A percentile compares a stretch with the other conserved stretches of the same genome.
phyloP scores from a whole-genome alignment of 75 land plant genomes.

The Pseudotsuga menziesii region DNA sequence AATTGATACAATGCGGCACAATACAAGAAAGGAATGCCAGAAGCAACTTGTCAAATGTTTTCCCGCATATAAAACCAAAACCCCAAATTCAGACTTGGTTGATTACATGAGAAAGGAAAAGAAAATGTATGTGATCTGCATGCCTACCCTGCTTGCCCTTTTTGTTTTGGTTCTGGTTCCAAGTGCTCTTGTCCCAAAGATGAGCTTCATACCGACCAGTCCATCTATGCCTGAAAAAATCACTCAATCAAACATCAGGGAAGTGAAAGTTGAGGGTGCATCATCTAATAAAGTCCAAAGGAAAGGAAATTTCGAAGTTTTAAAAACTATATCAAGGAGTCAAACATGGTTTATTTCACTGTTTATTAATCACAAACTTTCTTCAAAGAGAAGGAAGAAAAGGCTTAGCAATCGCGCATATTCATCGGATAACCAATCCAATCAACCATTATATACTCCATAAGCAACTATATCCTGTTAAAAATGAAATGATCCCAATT shows the following conservation, averaged over 20 bases:
- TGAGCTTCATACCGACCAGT: conserved; percentile 99
- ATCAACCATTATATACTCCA: too few relatives aligned
- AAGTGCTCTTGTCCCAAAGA: conserved; percentile 97
- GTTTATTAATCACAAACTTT: too few relatives aligned
- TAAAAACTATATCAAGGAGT: neutral
- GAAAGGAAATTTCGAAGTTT: neutral
- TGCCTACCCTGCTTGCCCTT: conserved; percentile 92
- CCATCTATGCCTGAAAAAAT: conserved; percentile 78
- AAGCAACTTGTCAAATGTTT: conserved; percentile 27
- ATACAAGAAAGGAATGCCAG: neutral
- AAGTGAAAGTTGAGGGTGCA: neutral
- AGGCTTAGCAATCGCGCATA: too few relatives aligned
- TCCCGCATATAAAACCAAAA: neutral
- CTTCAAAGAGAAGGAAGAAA: too few relatives aligned
- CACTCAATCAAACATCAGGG: neutral
- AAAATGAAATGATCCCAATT: too few relatives aligned
- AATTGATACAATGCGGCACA: conserved; percentile 2
- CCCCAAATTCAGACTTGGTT: too few relatives aligned
- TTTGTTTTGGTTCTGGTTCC: conserved; percentile 98
- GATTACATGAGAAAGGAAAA: neutral
- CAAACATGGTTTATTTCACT: neutral
- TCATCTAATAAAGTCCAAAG: neutral
- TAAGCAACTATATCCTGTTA: too few relatives aligned
- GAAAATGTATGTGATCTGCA: too few relatives aligned
- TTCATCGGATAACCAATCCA: too few relatives aligned